phyloP scores from a whole-genome alignment of 1,284 basidiomycete species.

The Neonothopanus nambi region DNA sequence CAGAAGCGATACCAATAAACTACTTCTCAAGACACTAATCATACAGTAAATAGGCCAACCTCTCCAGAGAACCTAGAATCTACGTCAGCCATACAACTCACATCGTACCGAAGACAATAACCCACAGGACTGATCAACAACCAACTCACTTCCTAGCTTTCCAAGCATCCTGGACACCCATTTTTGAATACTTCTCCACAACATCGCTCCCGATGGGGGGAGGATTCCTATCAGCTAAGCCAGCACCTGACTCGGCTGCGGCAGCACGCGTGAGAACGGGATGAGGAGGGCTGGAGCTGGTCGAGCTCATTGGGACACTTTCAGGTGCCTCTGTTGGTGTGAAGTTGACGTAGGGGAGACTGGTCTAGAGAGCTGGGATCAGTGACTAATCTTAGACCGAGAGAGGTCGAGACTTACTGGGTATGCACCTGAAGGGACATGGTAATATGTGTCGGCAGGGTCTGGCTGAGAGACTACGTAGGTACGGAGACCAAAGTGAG shows the following conservation, averaged over 20 bases:
- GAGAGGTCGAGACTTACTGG: conserved; percentile 5
- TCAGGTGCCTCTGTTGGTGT: conserved; percentile 39
- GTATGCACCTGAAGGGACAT: conserved; percentile 14
- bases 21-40: too few species aligned
- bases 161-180: conserved; percentile 47
- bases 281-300: conserved; percentile 43
- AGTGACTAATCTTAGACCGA: neutral
- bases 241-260: conserved; percentile 43
- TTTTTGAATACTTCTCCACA: conserved; percentile 45
- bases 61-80: too few species aligned
- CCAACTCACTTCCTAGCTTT: conserved; percentile 40
- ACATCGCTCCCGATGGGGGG: conserved; percentile 37
- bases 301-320: conserved; percentile 42
- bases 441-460: conserved; percentile 7
- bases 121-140: too few species aligned
- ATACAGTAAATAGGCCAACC: too few species aligned
- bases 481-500: conserved; percentile 11
- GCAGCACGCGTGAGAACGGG: conserved; percentile 41
- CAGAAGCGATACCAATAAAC: too few species aligned
- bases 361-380: conserved; percentile 1
- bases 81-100: too few species aligned
- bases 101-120: too few species aligned
- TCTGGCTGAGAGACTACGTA: conserved; percentile 32
- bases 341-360: conserved; percentile 45
- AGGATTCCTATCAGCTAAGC: conserved; percentile 46